Base-by-base conservation (phyloP, 495 filamentous ascomycete species). In the Neurospora sp. region DNA sequence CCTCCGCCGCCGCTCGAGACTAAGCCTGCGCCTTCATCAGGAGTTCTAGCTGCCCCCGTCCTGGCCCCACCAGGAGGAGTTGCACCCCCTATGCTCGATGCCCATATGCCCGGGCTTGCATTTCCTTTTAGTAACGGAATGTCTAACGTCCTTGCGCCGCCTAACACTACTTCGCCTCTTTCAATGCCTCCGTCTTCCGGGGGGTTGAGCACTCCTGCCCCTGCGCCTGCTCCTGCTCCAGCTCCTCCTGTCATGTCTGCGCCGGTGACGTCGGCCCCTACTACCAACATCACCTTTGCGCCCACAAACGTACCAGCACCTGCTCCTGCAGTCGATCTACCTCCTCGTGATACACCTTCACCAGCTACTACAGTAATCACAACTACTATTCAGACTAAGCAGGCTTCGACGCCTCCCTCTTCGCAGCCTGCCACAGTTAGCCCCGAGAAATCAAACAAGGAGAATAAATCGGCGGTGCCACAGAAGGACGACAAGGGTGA, bases 21-120 rank as follows among this genome's bases (percentile, higher is more conserved):
- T 27, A 83, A 78, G 72, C 80, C 54, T 9, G 2, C 80, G 23
- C 75, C 74, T 31, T 75, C 78, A 18, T 81, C 80, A 39, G 79
- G 83, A 54, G 81, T 84, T 39, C 79, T 86, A 35, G 85, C 83
- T 38, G 82, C 83, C 27, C 84, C 85, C 8, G 72, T 82, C 48
- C 79, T 83, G 14, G 79, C 79, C 3, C 78, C 78, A 2, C 82
- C 82, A 9, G 48, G 71, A 3, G 79, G 76, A 8, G 69, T 77
- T 4, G 69, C 69, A 3, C 37, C 75, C 12, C 73, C 76, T 5
- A 74, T 78, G 69, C 77, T 77, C 7, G 75, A 78, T 20, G 74
- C 74, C 2, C 74, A 74, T 41, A 76, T 78, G 72, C 73, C 76
- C 11, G 77, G 78, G 70, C 59, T 77, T 35, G 78, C 77, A 16